Conservation (phyloP, 2,329 filamentous ascomycete genomes). For the Teratosphaeria epicoccoides region DNA sequence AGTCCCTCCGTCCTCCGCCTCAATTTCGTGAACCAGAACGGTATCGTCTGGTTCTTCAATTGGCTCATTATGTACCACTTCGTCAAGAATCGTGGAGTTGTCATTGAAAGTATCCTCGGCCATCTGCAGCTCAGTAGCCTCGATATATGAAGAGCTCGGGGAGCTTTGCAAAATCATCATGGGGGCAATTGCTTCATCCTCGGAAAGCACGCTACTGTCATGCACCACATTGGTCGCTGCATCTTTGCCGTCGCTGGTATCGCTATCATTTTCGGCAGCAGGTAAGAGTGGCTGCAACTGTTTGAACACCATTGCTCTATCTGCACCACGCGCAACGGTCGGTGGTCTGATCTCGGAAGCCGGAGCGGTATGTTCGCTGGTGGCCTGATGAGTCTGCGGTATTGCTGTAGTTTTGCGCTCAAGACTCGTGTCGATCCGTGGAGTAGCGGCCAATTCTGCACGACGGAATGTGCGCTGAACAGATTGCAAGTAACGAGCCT, state of each 20-base stretch:
- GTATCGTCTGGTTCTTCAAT: conserved; percentile 8
- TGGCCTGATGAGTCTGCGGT: conserved; percentile 18
- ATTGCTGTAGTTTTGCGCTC: conserved; percentile 9
- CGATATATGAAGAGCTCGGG: neutral
- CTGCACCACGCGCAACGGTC: conserved; percentile 16
- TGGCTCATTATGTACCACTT: neutral
- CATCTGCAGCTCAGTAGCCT: neutral
- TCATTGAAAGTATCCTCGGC: neutral
- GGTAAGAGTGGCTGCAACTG: conserved; percentile 8
- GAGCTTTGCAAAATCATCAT: neutral
- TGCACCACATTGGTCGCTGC: neutral
- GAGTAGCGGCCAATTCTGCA: neutral
- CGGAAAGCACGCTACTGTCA: neutral
- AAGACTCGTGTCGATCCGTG: conserved; percentile 1
- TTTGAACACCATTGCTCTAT: conserved; percentile 17
- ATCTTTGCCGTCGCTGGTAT: neutral
- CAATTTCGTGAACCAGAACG: conserved; percentile 7
- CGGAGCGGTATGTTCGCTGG: conserved; percentile 10
- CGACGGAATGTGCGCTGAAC: conserved; percentile 8
- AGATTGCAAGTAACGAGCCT: conserved; percentile 8
- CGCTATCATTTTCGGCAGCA: neutral
- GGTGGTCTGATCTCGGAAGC: conserved; percentile 12
- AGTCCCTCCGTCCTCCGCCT: neutral
- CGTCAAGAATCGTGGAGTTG: neutral
- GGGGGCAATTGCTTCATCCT: neutral